Percentiles rank a stretch among this genome's conserved stretches.
These are phyloP conservation scores for Physcomitrellopsis africana DNA, from an alignment of 225 moss, liverwort and hornwort species.

Conservation along the genomic window DNA sequence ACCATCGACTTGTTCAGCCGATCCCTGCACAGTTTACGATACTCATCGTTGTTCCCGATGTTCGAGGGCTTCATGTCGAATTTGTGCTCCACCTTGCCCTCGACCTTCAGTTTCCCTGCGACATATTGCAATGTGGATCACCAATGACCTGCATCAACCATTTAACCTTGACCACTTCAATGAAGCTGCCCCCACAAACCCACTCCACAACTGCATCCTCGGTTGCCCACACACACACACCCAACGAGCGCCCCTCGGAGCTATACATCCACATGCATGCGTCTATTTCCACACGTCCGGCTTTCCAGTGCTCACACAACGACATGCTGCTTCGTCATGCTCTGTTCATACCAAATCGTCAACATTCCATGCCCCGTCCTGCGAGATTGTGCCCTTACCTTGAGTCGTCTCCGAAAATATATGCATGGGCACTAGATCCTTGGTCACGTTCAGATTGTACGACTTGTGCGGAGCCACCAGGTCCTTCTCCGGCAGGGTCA, in stretches of 20 bases:
- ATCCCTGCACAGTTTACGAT: constrained; percentile 93
- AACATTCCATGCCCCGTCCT: not conserved
- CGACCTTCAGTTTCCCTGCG: constrained; percentile 96
- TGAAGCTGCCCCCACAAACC: constrained; percentile 60
- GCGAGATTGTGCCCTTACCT: constrained; percentile 47
- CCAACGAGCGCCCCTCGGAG: too few relatives aligned
- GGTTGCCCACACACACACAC: constrained; percentile 8
- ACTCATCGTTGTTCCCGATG: constrained; percentile 87
- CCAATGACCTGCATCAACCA: constrained; percentile 88
- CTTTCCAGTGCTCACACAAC: too few relatives aligned
- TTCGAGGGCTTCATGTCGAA: constrained; percentile 95
- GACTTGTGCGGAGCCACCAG: constrained; percentile 68
- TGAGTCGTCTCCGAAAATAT: constrained; percentile 87
- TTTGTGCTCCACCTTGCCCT: constrained; percentile 99
- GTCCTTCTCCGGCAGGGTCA: constrained; percentile 82
- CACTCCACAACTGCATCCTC: constrained; percentile 25
- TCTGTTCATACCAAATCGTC: not conserved
- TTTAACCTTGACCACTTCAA: constrained; percentile 62
- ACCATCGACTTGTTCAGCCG: constrained; percentile 87
- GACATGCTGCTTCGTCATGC: too few relatives aligned
- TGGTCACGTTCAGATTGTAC: constrained; percentile 78
- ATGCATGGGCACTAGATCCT: constrained; percentile 95
- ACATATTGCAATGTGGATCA: constrained; percentile 88
- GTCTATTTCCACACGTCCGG: too few relatives aligned
- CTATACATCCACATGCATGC: too few relatives aligned